Conservation (phyloP, 2,329 filamentous ascomycete species). For the Ophiocordyceps australis region DNA sequence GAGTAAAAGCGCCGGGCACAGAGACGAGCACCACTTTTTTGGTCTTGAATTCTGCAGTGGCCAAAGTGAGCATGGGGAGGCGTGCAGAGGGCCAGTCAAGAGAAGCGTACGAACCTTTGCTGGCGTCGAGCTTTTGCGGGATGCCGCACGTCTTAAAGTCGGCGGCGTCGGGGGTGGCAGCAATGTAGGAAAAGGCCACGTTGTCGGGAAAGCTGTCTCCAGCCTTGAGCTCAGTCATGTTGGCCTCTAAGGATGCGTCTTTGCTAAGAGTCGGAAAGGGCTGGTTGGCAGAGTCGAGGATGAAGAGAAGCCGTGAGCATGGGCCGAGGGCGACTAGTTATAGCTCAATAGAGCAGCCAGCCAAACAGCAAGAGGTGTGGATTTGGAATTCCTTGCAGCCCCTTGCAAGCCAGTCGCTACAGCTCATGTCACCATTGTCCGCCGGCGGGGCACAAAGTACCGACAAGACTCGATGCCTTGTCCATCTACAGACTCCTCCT, state of each 20-base stretch:
- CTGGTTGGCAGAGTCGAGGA: background rate
- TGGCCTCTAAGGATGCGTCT: slow-evolving; percentile 1
- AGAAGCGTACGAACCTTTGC: slow-evolving; percentile 36
- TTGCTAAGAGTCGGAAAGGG: background rate
- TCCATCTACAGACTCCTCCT: too few relatives aligned
- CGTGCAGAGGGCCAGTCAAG: background rate
- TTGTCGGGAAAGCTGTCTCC: slow-evolving; percentile 72
- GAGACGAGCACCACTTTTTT: slow-evolving; percentile 39
- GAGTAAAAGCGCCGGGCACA: slow-evolving; percentile 62
- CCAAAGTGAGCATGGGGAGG: slow-evolving; percentile 1
- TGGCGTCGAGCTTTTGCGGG: slow-evolving; percentile 62
- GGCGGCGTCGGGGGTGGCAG: slow-evolving; percentile 47
- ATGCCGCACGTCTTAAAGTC: slow-evolving; percentile 61
- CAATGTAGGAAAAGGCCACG: slow-evolving; percentile 71
- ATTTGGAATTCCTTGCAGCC: too few relatives aligned
- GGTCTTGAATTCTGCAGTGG: slow-evolving; percentile 27
- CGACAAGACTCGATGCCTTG: too few relatives aligned
- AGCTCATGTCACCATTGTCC: too few relatives aligned
- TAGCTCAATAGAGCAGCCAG: too few relatives aligned
- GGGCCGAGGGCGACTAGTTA: too few relatives aligned
- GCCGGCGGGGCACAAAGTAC: too few relatives aligned
- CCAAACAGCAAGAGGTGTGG: too few relatives aligned
- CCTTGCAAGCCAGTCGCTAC: too few relatives aligned
- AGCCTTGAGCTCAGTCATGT: slow-evolving; percentile 49
- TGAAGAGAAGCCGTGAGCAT: background rate